These are phyloP conservation scores for Polygonum aviculare DNA, from an alignment of 148 eudicot genomes.

Conservation along the genomic window DNA sequence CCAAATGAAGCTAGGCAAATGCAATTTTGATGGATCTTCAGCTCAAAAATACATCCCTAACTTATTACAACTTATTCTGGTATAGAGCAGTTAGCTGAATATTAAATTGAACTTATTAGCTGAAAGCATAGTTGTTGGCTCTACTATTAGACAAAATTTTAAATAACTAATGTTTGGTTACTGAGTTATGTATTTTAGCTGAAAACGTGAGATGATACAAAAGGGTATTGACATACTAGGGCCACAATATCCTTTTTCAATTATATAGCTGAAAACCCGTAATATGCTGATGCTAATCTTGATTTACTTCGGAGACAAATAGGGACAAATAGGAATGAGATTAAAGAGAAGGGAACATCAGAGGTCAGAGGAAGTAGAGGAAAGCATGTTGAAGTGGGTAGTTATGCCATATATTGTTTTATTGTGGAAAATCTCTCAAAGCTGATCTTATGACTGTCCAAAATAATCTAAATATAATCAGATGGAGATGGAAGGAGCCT, in stretches of 20 bases:
- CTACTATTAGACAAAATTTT: background rate
- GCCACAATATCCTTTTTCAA: background rate
- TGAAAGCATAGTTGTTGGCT: background rate
- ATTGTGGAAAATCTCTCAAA: background rate
- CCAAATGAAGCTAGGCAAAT: background rate
- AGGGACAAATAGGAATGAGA: background rate
- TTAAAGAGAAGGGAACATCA: conserved; percentile 2
- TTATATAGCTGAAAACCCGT: background rate
- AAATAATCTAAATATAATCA: background rate
- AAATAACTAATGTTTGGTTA: background rate
- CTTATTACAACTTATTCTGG: background rate
- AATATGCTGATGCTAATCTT: background rate
- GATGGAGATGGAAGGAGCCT: background rate
- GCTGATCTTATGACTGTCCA: background rate
- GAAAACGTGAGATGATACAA: background rate
- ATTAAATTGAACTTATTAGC: background rate
- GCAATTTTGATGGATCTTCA: background rate
- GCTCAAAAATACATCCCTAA: background rate
- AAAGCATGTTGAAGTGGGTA: background rate
- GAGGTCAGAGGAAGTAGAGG: background rate
- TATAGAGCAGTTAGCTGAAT: background rate
- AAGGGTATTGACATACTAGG: background rate
- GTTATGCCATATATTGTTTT: background rate
- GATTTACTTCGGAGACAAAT: background rate
- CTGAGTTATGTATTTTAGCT: background rate